A percentile compares a stretch with the other conserved stretches of the same genome.
These are phyloP conservation scores for Phyllosticta paracitricarpa DNA, from an alignment of 2,329 filamentous ascomycete genomes.

Conservation along the genomic window DNA sequence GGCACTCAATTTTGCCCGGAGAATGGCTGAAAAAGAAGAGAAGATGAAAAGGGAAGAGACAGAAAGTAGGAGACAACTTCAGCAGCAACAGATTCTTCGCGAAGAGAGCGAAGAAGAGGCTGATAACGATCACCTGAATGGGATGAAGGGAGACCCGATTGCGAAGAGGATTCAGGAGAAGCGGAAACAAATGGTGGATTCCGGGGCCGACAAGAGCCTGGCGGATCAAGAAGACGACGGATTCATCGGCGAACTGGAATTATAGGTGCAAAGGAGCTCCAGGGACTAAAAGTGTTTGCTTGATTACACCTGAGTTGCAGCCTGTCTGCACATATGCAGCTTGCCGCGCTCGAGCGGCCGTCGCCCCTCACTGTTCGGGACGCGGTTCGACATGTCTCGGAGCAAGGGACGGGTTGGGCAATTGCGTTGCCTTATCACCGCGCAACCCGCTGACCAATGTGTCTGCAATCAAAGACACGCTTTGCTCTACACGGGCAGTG, in stretches of 20 bases:
- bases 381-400: neutral
- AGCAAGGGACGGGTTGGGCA: neutral
- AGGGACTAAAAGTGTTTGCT: neutral
- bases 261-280: neutral
- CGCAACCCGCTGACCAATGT: neutral
- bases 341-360: neutral
- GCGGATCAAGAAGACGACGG: neutral
- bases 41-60: neutral
- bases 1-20: constrained; percentile 9
- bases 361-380: neutral
- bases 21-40: constrained; percentile 6
- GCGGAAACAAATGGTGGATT: neutral
- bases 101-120: neutral
- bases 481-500: neutral
- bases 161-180: neutral
- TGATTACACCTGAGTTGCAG: neutral
- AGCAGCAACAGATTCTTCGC: neutral
- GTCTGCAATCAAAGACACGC: neutral
- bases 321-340: neutral
- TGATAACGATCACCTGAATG: neutral
- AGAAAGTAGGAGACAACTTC: neutral
- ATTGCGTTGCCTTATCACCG: neutral
- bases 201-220: neutral
- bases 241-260: neutral
- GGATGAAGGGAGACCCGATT: neutral